These are phyloP conservation scores for Cyclospora cayetanensis DNA, from an alignment of 169 alveolate species.

Conservation along the genomic window DNA sequence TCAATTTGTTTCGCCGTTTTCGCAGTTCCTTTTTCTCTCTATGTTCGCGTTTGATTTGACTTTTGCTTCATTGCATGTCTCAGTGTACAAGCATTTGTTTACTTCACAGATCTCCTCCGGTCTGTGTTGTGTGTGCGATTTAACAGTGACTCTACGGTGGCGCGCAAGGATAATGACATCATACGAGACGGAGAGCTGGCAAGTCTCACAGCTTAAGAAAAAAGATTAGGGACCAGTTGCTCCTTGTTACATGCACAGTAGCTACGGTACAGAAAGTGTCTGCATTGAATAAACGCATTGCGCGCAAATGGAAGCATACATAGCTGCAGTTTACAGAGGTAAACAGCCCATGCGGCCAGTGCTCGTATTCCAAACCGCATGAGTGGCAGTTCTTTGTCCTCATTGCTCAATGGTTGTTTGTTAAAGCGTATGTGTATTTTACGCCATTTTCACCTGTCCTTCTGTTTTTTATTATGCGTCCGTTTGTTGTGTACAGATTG, in stretches of 20 bases:
- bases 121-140: background rate
- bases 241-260: background rate
- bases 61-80: too few species aligned
- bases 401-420: too few species aligned
- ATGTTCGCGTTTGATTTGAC: too few species aligned
- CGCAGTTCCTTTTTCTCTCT: too few species aligned
- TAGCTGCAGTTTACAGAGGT: background rate
- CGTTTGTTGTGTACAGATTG: constrained; percentile 40
- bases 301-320: background rate
- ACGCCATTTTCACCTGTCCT: background rate
- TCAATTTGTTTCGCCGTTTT: too few species aligned
- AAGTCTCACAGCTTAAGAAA: background rate
- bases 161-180: constrained; percentile 67
- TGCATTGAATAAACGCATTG: background rate
- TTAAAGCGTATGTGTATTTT: background rate
- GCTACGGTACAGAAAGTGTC: background rate
- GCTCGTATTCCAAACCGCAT: background rate
- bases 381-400: too few species aligned
- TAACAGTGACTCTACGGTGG: constrained; percentile 69
- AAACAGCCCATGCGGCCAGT: background rate
- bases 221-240: too few species aligned
- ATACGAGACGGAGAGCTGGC: constrained; percentile 50
- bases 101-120: too few species aligned
- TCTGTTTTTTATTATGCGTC: background rate
- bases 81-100: too few species aligned